Conservation (phyloP, 176 grass and related monocot species). For the Aegilops longissima region DNA sequence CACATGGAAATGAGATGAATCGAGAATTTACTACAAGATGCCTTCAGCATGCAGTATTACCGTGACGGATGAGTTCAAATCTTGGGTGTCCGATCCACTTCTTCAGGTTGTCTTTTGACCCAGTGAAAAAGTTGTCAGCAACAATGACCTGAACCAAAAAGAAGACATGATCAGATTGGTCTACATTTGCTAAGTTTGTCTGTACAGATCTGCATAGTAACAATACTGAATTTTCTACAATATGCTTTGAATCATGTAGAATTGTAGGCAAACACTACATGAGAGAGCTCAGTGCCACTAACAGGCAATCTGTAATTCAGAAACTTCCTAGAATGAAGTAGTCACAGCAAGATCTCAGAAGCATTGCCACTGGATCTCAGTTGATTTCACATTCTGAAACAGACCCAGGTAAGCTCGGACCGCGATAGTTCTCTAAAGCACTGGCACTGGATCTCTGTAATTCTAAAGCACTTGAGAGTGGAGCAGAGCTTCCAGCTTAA, state of each 20-base stretch:
- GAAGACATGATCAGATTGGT: not conserved
- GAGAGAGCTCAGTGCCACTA: not conserved
- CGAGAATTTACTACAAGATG: not conserved
- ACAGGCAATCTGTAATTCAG: not conserved
- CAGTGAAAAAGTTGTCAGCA: slow-evolving; percentile 95
- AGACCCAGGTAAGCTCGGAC: not conserved
- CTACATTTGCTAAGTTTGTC: not conserved
- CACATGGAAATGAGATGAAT: not conserved
- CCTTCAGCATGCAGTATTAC: slow-evolving; percentile 46
- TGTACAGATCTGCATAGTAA: not conserved
- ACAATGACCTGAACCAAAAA: slow-evolving; percentile 78
- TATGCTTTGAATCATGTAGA: not conserved
- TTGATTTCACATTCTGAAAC: not conserved
- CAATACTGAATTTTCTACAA: not conserved
- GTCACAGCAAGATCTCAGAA: slow-evolving; percentile 11
- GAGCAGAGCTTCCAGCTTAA: slow-evolving; percentile 19
- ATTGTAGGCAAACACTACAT: not conserved
- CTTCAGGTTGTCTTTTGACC: slow-evolving; percentile 97
- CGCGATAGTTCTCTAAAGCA: not conserved
- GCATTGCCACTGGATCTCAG: slow-evolving; percentile 27
- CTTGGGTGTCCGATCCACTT: slow-evolving; percentile 99
- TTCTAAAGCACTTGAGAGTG: not conserved
- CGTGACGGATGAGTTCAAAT: slow-evolving; percentile 99
- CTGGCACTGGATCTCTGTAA: slow-evolving; percentile 13
- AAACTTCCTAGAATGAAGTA: slow-evolving; percentile 3